phyloP scores from a whole-genome alignment of 768 basidiomycete species.

The Trametes coccinea region DNA sequence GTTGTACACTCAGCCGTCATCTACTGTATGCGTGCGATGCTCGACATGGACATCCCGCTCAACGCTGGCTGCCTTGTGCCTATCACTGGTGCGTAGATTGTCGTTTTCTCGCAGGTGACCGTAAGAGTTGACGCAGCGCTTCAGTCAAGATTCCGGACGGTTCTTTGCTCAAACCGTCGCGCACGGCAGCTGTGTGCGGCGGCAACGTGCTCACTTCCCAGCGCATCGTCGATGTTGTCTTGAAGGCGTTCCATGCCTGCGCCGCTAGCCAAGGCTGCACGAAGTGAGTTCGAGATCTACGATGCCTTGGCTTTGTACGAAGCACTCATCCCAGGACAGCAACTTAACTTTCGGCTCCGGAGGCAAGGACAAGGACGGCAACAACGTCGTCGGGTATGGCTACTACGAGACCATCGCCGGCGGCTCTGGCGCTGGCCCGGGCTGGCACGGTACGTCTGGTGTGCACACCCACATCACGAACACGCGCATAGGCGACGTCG shows the following conservation, averaged over 20 bases:
- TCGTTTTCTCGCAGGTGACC: slow-evolving; percentile 1
- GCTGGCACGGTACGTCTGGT: slow-evolving; percentile 91
- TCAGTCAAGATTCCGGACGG: slow-evolving; percentile 79
- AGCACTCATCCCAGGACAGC: slow-evolving; percentile 36
- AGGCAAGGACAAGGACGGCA: slow-evolving; percentile 82
- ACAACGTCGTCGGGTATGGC: slow-evolving; percentile 79
- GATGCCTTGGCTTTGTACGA: background rate
- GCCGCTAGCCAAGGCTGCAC: slow-evolving; percentile 94
- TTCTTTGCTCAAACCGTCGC: slow-evolving; percentile 77
- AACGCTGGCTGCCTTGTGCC: slow-evolving; percentile 94
- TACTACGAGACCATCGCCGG: slow-evolving; percentile 91
- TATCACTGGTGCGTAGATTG: slow-evolving; percentile 56
- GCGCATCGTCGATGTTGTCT: slow-evolving; percentile 91
- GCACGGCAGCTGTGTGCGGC: slow-evolving; percentile 88
- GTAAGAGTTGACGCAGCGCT: slow-evolving; percentile 14
- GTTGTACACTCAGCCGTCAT: slow-evolving; percentile 88
- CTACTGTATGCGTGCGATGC: slow-evolving; percentile 87
- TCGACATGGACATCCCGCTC: slow-evolving; percentile 84
- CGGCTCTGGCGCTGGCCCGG: slow-evolving; percentile 86
- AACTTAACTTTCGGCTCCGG: slow-evolving; percentile 89
- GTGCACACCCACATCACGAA: slow-evolving; percentile 95
- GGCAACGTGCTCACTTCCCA: slow-evolving; percentile 92
- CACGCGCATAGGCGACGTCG: slow-evolving; percentile 90
- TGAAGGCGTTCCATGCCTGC: slow-evolving; percentile 89
- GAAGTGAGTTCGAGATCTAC: slow-evolving; percentile 54